phyloP scores from a whole-genome alignment of 306 rosid genomes.

The Casuarina cunninghamiana region DNA sequence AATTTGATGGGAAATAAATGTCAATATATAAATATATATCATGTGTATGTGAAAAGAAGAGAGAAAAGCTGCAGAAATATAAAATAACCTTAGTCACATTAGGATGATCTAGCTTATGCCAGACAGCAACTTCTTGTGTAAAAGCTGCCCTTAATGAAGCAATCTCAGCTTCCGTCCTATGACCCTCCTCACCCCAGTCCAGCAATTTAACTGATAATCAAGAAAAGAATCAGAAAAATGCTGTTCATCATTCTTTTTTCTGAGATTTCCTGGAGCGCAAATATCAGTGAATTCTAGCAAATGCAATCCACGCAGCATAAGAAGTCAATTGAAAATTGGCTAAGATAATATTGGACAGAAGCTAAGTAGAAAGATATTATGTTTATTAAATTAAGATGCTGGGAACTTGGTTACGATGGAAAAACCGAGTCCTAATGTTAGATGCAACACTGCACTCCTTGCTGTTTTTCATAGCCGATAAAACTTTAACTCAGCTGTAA shows the following conservation, averaged over 20 bases:
- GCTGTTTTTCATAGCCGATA: constrained; percentile 17
- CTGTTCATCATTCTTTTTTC: constrained; percentile 9
- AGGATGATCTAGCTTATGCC: constrained; percentile 99
- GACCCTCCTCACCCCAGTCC: constrained; percentile 99
- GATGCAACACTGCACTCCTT: constrained; percentile 14
- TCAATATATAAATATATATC: background rate
- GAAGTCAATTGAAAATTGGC: background rate
- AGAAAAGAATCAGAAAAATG: constrained; percentile 25
- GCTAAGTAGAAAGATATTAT: background rate
- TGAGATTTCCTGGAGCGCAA: background rate
- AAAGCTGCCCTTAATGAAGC: constrained; percentile 86
- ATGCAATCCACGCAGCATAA: background rate
- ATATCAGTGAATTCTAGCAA: background rate
- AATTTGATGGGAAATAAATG: background rate
- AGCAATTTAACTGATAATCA: constrained; percentile 75
- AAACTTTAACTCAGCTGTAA: constrained; percentile 35
- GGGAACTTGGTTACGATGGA: background rate
- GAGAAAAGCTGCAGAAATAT: constrained; percentile 19
- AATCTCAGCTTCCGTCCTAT: constrained; percentile 89
- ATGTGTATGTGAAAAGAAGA: constrained; percentile 1
- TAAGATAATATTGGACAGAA: background rate
- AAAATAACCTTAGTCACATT: constrained; percentile 87
- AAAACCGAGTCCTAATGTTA: constrained; percentile 11
- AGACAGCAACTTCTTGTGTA: constrained; percentile 95
- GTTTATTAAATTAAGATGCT: background rate